These are phyloP conservation scores for Coffea canephora DNA, from an alignment of 257 asterid genomes.

Conservation along the genomic window DNA sequence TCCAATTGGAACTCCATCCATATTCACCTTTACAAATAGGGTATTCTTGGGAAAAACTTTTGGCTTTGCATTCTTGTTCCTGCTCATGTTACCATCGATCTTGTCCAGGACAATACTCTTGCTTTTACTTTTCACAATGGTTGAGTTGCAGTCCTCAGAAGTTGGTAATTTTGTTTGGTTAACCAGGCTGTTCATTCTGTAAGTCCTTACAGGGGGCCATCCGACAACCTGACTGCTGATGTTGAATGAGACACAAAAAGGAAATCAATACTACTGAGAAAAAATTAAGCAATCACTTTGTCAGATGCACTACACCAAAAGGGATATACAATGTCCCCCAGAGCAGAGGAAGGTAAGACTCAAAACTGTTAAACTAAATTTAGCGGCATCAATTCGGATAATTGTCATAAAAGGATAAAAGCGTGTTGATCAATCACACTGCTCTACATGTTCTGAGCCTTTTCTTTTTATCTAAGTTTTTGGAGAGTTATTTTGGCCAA, in stretches of 20 bases:
- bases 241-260: neutral
- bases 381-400: neutral
- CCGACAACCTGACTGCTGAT: conserved; percentile 52
- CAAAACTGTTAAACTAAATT: neutral
- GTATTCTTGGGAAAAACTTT: conserved; percentile 39
- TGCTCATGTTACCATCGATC: conserved; percentile 18
- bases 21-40: conserved; percentile 78
- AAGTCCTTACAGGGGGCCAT: conserved; percentile 52
- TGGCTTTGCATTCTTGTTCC: conserved; percentile 31
- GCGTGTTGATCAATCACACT: neutral
- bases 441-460: neutral
- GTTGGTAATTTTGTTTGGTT: conserved; percentile 33
- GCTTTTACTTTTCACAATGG: conserved; percentile 42
- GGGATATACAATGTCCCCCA: neutral
- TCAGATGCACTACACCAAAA: neutral
- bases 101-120: conserved; percentile 18
- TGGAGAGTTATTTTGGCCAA: neutral
- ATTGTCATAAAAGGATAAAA: neutral
- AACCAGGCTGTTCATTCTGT: conserved; percentile 41
- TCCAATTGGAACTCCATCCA: conserved; percentile 86
- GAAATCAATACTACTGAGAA: neutral
- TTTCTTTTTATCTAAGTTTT: neutral
- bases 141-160: conserved; percentile 27
- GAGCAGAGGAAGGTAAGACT: neutral
- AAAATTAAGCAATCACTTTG: neutral